Base-by-base conservation (phyloP, 176 grass and related monocot genomes). In the Oryza australiensis region DNA sequence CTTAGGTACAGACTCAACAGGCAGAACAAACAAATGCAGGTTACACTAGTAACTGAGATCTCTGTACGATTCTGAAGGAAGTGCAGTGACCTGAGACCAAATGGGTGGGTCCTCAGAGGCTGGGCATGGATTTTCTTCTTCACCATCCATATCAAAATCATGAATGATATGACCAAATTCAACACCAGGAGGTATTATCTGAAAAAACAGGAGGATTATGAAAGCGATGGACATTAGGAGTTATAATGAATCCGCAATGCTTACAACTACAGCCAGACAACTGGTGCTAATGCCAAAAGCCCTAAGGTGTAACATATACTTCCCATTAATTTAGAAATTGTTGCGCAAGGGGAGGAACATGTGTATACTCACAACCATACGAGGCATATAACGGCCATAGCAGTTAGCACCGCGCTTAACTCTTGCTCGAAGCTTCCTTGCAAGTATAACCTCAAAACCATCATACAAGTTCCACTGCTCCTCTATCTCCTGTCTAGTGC, bases 401-500 rank as follows among this genome's bases (percentile, higher is more conserved):
- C 91, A 93, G 48, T 81, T 93, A 76, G 88, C 91, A 55, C 91
- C 84, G 22, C 91, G 91, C 69, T 89, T 93, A 15, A 93, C 82
- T 79, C 87, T 87, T 59, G 91, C 91, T 74, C 91, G 76, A 68
- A 93, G 84, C 85, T 90, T 90, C 70, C 88, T 78, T 66, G 89
- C 92, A 73, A 90, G 79, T 90, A 90, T 90, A 59, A 94, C 92
- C 74, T 94, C 92, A 88, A 90, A 94, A 81, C 92, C 92, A 81
- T 94, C 92, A 74, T 94, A 94, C 30, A 94, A 83, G 60, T 88
- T 85, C 92, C 92, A 94, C 46, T 94, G 92, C 48, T 86, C 83
- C 77, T 94, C 92, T 81, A 94, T 88, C 88, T 94, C 92, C 66
- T 94, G 92, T 82, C 92, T 83, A 74, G 92, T 94, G 69, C 92